Evolutionary conservation across 805 yeast genomes (phyloP), one percentile per base, ranked within the genome.

Genomic region (Debaryomyces tyrocola): DNA sequence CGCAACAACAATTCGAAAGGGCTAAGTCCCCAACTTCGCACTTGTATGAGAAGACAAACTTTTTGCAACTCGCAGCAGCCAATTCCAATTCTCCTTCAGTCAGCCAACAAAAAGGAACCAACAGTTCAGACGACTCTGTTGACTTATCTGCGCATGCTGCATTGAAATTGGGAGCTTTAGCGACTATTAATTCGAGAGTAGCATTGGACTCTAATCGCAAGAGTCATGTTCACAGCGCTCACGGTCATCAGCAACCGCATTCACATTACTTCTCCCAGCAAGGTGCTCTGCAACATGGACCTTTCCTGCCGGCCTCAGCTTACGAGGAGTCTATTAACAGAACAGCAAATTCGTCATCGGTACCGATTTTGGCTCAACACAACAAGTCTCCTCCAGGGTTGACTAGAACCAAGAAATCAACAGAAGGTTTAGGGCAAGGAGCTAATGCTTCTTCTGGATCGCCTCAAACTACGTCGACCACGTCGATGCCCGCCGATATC

Each of bases 111-210:
- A 41, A 37, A 43, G 35, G 43, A 40, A 35, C 41, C 36, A 42
- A 37, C 42, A 51, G 46, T 33, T 53, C 60, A 6, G 67, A 64
- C 35, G 63, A 56, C 20, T 47, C 56, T 48, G 42, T 52, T 46
- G 68, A 63, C 38, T 34, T 63, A 33, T 58, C 63, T 37, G 59
- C 69, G n/a, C 69, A 66, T 46, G 63, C 68, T 12, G 78, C 80
- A n/a, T 64, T 79, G 63, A 84, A 84, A 58, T 66, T 84, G 52
- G 85, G 86, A 4, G 89, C 89, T 0, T 70, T 84, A 46, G 78
- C 84, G 20, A 83, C 89, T 2, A 83, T 83, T 50, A 80, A 80
- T 61, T 74, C 78, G 6, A 63, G 87, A 18, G 82, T 73, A 34
- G 77, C 75, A 1, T 63, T 73, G 50, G 78, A 73, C 53, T 68